Conservation (phyloP, 306 rosid genomes). For the Hippophae tibetana region DNA sequence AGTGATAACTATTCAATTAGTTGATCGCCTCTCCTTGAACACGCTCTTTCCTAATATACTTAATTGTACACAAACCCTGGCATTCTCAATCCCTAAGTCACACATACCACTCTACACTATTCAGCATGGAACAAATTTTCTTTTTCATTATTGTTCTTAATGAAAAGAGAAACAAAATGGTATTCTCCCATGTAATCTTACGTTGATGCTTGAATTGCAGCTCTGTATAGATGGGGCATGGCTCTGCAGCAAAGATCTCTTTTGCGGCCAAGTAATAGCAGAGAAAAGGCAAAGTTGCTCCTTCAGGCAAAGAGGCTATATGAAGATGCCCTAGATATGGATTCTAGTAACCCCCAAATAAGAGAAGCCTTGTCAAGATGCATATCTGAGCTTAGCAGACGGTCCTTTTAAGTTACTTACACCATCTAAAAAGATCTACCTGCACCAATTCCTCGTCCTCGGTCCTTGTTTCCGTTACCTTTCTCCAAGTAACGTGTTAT, state of each 20-base stretch:
- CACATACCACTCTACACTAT: not conserved
- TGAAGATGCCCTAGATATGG: constrained; percentile 74
- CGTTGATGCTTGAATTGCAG: constrained; percentile 31
- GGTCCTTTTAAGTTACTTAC: constrained; percentile 21
- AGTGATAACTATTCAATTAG: not conserved
- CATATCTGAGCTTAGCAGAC: constrained; percentile 52
- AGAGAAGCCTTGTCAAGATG: constrained; percentile 70
- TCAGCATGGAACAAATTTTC: not conserved
- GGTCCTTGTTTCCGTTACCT: too few relatives aligned
- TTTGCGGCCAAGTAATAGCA: constrained; percentile 64
- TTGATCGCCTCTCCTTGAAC: not conserved
- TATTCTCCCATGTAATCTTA: not conserved
- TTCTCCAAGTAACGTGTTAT: too few relatives aligned
- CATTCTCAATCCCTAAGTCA: not conserved
- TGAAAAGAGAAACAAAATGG: not conserved
- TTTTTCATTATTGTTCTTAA: not conserved
- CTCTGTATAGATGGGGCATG: constrained; percentile 83
- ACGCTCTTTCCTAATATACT: not conserved
- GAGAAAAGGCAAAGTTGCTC: constrained; percentile 76
- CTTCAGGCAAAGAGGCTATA: constrained; percentile 77
- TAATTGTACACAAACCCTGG: not conserved
- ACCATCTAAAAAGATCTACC: too few relatives aligned
- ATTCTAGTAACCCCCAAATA: constrained; percentile 55
- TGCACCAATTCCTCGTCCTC: too few relatives aligned
- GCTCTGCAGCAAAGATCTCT: constrained; percentile 86